These are phyloP conservation scores for Dunaliella primolecta DNA, from an alignment of 139 green algal species.

Conservation along the genomic window DNA sequence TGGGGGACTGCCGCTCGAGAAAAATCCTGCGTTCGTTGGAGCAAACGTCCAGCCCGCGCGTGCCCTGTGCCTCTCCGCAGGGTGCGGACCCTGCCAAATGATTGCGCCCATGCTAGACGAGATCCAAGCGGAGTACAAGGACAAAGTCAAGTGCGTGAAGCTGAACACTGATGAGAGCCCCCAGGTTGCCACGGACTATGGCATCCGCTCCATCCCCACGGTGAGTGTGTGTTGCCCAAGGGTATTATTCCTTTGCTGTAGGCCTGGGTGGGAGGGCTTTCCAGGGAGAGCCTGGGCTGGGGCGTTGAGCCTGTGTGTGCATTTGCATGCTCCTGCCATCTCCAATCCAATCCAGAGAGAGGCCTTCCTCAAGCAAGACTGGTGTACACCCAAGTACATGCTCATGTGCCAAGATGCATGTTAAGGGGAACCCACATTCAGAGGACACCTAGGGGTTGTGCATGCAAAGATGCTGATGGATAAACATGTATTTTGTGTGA, in stretches of 20 bases:
- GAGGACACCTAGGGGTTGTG: no score
- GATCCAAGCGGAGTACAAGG: constrained; percentile 72
- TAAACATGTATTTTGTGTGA: no score
- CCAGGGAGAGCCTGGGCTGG: neutral
- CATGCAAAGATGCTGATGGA: no score
- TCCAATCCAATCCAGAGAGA: no score
- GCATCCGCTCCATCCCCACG: constrained; percentile 95
- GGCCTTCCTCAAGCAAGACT: no score
- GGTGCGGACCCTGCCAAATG: constrained; percentile 94
- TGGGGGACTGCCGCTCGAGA: no score
- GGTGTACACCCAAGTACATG: no score
- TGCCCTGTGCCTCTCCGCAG: constrained; percentile 34
- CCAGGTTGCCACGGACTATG: constrained; percentile 89
- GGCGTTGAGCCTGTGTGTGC: neutral
- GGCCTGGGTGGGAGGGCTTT: neutral
- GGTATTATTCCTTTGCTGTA: neutral
- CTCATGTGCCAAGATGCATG: no score
- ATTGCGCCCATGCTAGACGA: constrained; percentile 91
- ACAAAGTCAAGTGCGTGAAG: constrained; percentile 64
- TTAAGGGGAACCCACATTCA: no score
- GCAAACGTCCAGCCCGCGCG: no score
- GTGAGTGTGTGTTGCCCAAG: constrained; percentile 95
- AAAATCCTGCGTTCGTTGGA: no score
- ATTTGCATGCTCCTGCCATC: no score
- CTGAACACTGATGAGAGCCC: constrained; percentile 98